A percentile compares a stretch with the other conserved stretches of the same genome.
These are phyloP conservation scores for Monascus ruber DNA, from an alignment of 2,329 filamentous ascomycete genomes.

Conservation along the genomic window DNA sequence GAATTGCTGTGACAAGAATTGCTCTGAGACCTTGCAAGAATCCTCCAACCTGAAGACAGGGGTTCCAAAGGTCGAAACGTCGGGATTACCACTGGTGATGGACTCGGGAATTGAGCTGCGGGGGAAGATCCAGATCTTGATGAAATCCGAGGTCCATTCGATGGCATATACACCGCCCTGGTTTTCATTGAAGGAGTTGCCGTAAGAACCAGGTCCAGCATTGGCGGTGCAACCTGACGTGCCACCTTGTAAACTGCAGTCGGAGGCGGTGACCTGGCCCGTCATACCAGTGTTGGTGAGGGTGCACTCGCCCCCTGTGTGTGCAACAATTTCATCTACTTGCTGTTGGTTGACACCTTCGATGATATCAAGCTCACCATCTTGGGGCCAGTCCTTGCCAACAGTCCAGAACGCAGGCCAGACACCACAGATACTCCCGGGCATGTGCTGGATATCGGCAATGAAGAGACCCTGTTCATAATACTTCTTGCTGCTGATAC, in stretches of 20 bases:
- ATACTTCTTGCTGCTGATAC: slow-evolving; percentile 33
- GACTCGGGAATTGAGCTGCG: slow-evolving; percentile 35
- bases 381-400: slow-evolving; percentile 29
- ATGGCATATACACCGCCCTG: slow-evolving; percentile 41
- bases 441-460: slow-evolving; percentile 39
- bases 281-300: slow-evolving; percentile 36
- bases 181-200: slow-evolving; percentile 41
- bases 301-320: slow-evolving; percentile 35
- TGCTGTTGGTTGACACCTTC: slow-evolving; percentile 39
- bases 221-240: slow-evolving; percentile 31
- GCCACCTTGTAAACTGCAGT: slow-evolving; percentile 36
- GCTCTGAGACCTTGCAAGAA: slow-evolving; percentile 28
- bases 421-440: slow-evolving; percentile 36
- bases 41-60: slow-evolving; percentile 35
- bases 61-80: slow-evolving; percentile 35
- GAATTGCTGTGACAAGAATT: slow-evolving; percentile 31
- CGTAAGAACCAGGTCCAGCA: slow-evolving; percentile 35
- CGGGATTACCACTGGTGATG: slow-evolving; percentile 31
- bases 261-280: slow-evolving; percentile 36
- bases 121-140: slow-evolving; percentile 43
- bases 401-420: slow-evolving; percentile 42
- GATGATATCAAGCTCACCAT: slow-evolving; percentile 42
- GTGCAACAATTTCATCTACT: slow-evolving; percentile 37
- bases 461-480: slow-evolving; percentile 38
- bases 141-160: slow-evolving; percentile 34